A percentile compares a stretch with the other conserved stretches of the same genome.
Evolutionary conservation across 192 early-diverging fungal species (phyloP).

Genomic region (Coemansia sp.): DNA sequence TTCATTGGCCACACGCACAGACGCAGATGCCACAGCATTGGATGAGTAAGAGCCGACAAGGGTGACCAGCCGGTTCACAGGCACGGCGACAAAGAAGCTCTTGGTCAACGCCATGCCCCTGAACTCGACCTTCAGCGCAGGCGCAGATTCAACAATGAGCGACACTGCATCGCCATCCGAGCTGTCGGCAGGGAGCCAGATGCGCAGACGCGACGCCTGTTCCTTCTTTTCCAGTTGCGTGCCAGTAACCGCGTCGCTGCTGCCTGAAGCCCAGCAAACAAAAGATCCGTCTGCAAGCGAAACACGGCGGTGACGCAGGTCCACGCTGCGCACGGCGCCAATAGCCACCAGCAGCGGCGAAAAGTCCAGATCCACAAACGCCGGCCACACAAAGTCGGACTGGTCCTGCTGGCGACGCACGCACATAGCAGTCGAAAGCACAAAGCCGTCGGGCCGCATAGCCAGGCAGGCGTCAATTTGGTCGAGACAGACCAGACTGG

Average conservation of each 20-base stretch:
- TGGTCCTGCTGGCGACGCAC: background rate
- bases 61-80: slow-evolving; percentile 2
- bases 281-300: background rate
- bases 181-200: slow-evolving; percentile 2
- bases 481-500: background rate
- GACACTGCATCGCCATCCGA: background rate
- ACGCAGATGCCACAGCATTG: background rate
- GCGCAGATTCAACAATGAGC: slow-evolving; percentile 13
- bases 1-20: slow-evolving; percentile 1
- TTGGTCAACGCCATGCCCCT: slow-evolving; percentile 13
- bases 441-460: background rate
- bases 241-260: background rate
- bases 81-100: slow-evolving; percentile 8
- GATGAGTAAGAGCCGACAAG: background rate
- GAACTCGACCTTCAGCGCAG: background rate
- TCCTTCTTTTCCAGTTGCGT: too few relatives aligned
- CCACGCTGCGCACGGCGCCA: background rate
- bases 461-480: background rate
- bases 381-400: slow-evolving; percentile 5
- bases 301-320: slow-evolving; percentile 3
- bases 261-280: background rate
- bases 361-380: slow-evolving; percentile 12
- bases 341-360: slow-evolving; percentile 3
- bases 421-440: background rate
- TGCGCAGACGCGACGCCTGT: slow-evolving; percentile 6